These are phyloP conservation scores for Lenwebbia sp. DNA, from an alignment of 345 rosid genomes.

Conservation along the genomic window DNA sequence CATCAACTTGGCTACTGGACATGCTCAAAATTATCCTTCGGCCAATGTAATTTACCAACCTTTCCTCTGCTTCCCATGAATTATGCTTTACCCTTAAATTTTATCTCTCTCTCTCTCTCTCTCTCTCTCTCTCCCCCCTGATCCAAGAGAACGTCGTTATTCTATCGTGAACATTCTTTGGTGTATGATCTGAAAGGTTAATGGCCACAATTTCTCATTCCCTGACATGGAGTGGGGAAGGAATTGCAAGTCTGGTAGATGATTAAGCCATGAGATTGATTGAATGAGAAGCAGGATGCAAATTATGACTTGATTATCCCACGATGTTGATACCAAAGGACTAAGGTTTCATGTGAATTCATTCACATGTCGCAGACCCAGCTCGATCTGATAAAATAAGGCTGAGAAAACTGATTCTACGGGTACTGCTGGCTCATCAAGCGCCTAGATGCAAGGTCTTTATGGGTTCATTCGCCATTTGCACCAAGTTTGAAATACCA, in stretches of 20 bases:
- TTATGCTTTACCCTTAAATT: neutral
- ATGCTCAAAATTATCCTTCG: slow-evolving; percentile 64
- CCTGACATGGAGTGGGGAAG: neutral
- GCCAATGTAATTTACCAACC: slow-evolving; percentile 49
- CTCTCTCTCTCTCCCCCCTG: neutral
- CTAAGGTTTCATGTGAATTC: neutral
- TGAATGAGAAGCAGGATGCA: neutral
- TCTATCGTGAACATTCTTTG: neutral
- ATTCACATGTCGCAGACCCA: neutral
- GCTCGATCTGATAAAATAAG: neutral
- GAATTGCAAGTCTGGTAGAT: neutral
- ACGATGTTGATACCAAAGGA: neutral
- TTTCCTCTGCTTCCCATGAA: neutral
- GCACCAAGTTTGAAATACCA: neutral
- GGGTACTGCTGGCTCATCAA: neutral
- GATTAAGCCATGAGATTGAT: neutral
- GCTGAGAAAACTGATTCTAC: neutral
- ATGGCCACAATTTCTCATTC: neutral
- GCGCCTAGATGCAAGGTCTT: neutral
- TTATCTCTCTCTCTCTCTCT: neutral
- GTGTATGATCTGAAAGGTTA: neutral
- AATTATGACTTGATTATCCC: neutral
- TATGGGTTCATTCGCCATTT: neutral
- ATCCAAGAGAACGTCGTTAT: neutral
- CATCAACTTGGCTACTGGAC: slow-evolving; percentile 72